Base-by-base conservation (phyloP, 164 flowering plant genomes). In the Magnolia sinica region DNA sequence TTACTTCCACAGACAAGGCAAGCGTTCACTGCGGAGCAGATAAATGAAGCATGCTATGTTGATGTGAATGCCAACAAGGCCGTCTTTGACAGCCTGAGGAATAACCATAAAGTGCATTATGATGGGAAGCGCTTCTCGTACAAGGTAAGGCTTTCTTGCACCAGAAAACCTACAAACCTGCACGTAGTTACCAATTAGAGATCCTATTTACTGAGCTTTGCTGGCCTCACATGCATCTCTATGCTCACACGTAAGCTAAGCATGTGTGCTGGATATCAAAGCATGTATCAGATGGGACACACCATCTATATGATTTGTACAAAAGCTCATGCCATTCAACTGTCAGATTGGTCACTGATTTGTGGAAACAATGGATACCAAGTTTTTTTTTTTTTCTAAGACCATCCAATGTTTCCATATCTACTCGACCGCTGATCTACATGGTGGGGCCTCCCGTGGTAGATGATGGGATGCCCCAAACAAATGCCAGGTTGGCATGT, bases 71-170 rank as follows among this genome's bases (percentile, higher is more conserved):
- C 88, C 45, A 91, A 91, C 73, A 91, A 88, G 83, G 87, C 83
- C 61, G 96, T 91, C 72, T 88, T 89, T 79, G 90, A 90, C 74
- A 89, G 89, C 79, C 79, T 91, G 85, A 84, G 77, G 79, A 89
- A 90, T 45, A 91, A 91, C 73, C 86, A 77, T 31, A 91, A 91
- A 86, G 96, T 90, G 58, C 9, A 69, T 69, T 90, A 90, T 75
- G 92, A 90, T 80, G 93, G 93, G 45, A 81, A 37, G 76, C 86
- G 88, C 79, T 90, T 91, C 79, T 85, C 92, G 37, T 91, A 89
- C 87, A 91, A 91, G 93, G 96, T 90, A 82, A 76, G 24, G 52
- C 8, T 45, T 50, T 65, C 58, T 68, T 37, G 10, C 19, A 68
- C 71, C 8, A 18, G 1, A 68, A 16, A 29, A 24, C 45, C 31